Evolutionary conservation across 495 filamentous ascomycete species (phyloP).

Genomic region (Schizothecium vesticola): DNA sequence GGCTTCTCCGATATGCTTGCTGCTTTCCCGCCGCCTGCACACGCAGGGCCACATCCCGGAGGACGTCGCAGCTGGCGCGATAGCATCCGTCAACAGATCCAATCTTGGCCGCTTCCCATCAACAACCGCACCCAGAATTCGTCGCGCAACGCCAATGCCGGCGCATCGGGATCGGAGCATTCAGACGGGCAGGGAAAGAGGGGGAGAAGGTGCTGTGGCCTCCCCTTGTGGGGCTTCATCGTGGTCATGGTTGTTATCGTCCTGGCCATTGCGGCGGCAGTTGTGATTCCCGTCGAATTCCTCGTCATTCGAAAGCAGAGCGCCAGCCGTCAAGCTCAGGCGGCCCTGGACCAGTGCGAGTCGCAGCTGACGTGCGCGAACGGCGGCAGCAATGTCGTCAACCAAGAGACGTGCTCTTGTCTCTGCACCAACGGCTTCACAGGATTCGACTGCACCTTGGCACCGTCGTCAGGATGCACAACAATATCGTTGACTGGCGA

Average conservation of each 20-base stretch:
- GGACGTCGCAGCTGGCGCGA: conserved; percentile 47
- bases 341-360: conserved; percentile 47
- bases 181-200: conserved; percentile 15
- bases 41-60: conserved; percentile 31
- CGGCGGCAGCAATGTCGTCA: conserved; percentile 69
- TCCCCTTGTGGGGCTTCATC: conserved; percentile 76
- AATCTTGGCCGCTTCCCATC: conserved; percentile 40
- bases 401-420: conserved; percentile 67
- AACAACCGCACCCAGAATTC: conserved; percentile 27
- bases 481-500: conserved; percentile 55
- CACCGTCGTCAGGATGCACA: conserved; percentile 63
- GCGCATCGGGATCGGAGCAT: conserved; percentile 15
- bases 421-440: conserved; percentile 83
- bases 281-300: conserved; percentile 81
- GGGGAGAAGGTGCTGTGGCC: conserved; percentile 59
- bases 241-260: conserved; percentile 62
- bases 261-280: conserved; percentile 73
- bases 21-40: conserved; percentile 80
- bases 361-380: conserved; percentile 61
- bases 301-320: conserved; percentile 59
- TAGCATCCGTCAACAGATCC: conserved; percentile 30
- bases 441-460: conserved; percentile 63
- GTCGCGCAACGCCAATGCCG: conserved; percentile 22
- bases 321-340: conserved; percentile 22
- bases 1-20: conserved; percentile 82